Base-by-base conservation (phyloP, 2,329 filamentous ascomycete species). In the Trichoderma semiorbis region DNA sequence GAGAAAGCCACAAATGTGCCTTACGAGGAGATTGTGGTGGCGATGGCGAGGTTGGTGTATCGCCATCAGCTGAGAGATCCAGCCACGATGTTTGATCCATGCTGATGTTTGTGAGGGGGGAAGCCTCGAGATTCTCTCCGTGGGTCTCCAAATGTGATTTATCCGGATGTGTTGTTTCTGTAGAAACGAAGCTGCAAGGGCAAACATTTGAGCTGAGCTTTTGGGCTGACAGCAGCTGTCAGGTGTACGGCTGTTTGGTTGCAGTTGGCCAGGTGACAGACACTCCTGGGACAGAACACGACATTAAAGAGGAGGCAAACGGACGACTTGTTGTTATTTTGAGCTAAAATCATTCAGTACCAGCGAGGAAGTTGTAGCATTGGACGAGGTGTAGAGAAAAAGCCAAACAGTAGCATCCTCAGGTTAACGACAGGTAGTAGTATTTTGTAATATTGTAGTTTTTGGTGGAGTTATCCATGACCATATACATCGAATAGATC, bases 51-150 rank as follows among this genome's bases (percentile, higher is more conserved):
- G 30, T 53, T 26, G 63, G n/a, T n/a, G 16, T 32, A n/a, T 50
- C 55, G 57, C 55, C 36, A 7, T 69, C 67, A 5, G 18, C 39
- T 14, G 67, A 58, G 14, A 61, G 39, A 34, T 69, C 67, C 1
- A 69, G 67, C 67, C 39, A 50, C 3, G 67, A 61, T 8, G 67
- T 69, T 61, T 53, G 57, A 10, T 69, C 67, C 67, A 69, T 69
- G 34, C 11, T 7, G 26, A 12, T 14, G 18, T 8, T 36, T 36
- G n/a, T 10, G 30, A n/a, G 28, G 50, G 10, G 10, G 6, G 21
- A 24, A 3, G 8, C 28, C 14, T 5, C 7, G 36, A n/a, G 16
- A 58, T 43, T 3, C 3, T n/a, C 16, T 8, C 14, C 7, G 21
- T 18, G 10, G 26, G 7, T 7, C 3, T 3, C n/a, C 1, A 26